Evolutionary conservation across 805 yeast species (phyloP).

Genomic region (Saccharomycopsis sp.): DNA sequence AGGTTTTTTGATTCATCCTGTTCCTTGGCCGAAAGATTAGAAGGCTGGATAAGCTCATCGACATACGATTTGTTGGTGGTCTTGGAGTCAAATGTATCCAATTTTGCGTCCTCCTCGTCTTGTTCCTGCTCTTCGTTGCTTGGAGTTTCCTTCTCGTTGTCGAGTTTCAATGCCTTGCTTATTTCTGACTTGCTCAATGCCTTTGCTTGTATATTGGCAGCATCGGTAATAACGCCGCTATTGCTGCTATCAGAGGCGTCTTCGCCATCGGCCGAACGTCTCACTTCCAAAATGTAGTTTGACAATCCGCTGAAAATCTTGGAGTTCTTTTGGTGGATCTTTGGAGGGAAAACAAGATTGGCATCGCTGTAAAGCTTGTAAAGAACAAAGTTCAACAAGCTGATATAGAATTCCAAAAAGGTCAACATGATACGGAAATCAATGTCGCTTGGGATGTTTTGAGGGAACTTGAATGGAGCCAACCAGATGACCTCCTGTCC

Average conservation of each 20-base stretch:
- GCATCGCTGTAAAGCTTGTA: constrained; percentile 81
- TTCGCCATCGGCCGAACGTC: constrained; percentile 26
- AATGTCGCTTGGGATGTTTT: constrained; percentile 86
- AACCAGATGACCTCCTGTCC: constrained; percentile 96
- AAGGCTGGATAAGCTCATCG: constrained; percentile 71
- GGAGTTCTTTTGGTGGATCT: constrained; percentile 49
- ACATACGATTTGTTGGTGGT: constrained; percentile 47
- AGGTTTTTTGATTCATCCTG: constrained; percentile 52
- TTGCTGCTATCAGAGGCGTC: constrained; percentile 25
- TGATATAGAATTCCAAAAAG: constrained; percentile 91
- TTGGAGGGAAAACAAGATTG: constrained; percentile 87
- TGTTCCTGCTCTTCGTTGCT: constrained; percentile 32
- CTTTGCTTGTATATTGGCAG: constrained; percentile 30
- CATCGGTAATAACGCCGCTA: constrained; percentile 30
- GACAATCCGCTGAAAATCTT: constrained; percentile 88
- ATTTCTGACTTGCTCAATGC: constrained; percentile 45
- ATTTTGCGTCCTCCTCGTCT: constrained; percentile 32
- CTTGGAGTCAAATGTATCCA: constrained; percentile 67
- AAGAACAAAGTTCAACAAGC: constrained; percentile 80
- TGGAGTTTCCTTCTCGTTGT: constrained; percentile 33
- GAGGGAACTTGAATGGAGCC: constrained; percentile 95
- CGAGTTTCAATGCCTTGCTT: constrained; percentile 34
- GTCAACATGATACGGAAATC: constrained; percentile 97
- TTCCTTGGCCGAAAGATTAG: constrained; percentile 33
- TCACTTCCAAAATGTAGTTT: constrained; percentile 66